These are phyloP conservation scores for Cordyceps tenuipes DNA, from an alignment of 2,329 filamentous ascomycete genomes.

Conservation along the genomic window DNA sequence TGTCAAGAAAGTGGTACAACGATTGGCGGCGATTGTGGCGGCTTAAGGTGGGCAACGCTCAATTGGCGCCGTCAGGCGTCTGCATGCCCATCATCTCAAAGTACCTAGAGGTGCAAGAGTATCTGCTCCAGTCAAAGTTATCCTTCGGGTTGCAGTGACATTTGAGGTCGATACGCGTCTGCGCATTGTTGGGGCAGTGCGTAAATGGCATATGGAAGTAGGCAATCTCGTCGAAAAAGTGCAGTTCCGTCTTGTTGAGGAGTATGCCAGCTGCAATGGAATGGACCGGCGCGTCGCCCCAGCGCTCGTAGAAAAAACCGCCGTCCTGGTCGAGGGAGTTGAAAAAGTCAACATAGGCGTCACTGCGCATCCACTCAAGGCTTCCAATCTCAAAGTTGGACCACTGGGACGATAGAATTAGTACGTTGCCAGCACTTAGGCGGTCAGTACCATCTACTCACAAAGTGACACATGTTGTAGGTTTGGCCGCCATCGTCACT, in stretches of 20 bases:
- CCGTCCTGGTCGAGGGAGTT: slow-evolving; percentile 85
- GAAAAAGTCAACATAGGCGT: slow-evolving; percentile 87
- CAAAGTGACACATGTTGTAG: slow-evolving; percentile 97
- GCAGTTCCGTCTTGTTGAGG: slow-evolving; percentile 85
- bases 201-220: slow-evolving; percentile 98
- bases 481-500: slow-evolving; percentile 85
- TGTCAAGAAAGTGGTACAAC: not conserved
- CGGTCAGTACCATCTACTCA: slow-evolving; percentile 38
- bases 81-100: slow-evolving; percentile 73
- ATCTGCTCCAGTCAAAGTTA: slow-evolving; percentile 99
- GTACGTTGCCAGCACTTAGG: slow-evolving; percentile 10
- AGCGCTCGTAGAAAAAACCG: slow-evolving; percentile 97
- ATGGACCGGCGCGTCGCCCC: slow-evolving; percentile 96
- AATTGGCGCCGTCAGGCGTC: slow-evolving; percentile 73
- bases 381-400: slow-evolving; percentile 98
- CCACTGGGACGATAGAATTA: slow-evolving; percentile 53
- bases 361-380: slow-evolving; percentile 84
- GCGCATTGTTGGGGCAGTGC: slow-evolving; percentile 88
- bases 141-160: slow-evolving; percentile 93
- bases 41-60: slow-evolving; percentile 48
- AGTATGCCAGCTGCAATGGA: slow-evolving; percentile 89
- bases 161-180: slow-evolving; percentile 72
- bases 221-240: slow-evolving; percentile 98
- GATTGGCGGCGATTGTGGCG: too few relatives aligned
- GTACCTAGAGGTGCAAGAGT: slow-evolving; percentile 83